Base-by-base conservation (phyloP, 2,329 filamentous ascomycete genomes). In the Pleoardoris graminearum region DNA sequence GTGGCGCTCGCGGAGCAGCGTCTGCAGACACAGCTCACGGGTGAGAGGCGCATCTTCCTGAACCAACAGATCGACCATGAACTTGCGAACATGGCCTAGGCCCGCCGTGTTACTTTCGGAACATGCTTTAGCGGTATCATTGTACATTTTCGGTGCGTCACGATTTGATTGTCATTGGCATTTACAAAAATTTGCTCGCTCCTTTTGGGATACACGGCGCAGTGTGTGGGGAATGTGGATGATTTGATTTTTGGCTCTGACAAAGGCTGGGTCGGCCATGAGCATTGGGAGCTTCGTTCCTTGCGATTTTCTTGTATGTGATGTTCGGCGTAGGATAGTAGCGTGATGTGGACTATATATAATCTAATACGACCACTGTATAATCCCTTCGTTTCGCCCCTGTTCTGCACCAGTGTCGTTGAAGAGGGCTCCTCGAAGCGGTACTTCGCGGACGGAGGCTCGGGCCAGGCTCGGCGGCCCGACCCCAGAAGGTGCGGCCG, bases 41-140 rank as follows among this genome's bases (percentile, higher is more conserved):
- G 91, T 19, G 92, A 97, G 75, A 87, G 91, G 73, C 86, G 89
- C 71, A 86, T 86, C 14, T 97, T 96, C 77, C 85, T 97, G 78
- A 93, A 97, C 76, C 83, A 87, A 62, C 89, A 92, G 77, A 97
- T 99, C 75, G 94, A 99, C 76, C 84, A 85, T 50, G 92, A 97
- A 79, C 79, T 99, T 69, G 91, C 92, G 58, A 95, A 88, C 74
- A 96, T 97, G 92, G 46, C 58, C n/a, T 96, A 82, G 77, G 41
- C 48, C 7, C 23, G 7, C 6, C 19, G 25, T 16, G 11, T 25
- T 19, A 7, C 22, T 29, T 23, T 36, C 21, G 38, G 43, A 37
- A 49, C n/a, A 37, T 44, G 50, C 38, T 42, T 57, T 56, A 55
- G 55, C 49, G 51, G 43, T 50, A 51, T 61, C 53, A 36, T 60